Conservation (phyloP, 768 basidiomycete genomes). For the Crassisporium funariophilum region DNA sequence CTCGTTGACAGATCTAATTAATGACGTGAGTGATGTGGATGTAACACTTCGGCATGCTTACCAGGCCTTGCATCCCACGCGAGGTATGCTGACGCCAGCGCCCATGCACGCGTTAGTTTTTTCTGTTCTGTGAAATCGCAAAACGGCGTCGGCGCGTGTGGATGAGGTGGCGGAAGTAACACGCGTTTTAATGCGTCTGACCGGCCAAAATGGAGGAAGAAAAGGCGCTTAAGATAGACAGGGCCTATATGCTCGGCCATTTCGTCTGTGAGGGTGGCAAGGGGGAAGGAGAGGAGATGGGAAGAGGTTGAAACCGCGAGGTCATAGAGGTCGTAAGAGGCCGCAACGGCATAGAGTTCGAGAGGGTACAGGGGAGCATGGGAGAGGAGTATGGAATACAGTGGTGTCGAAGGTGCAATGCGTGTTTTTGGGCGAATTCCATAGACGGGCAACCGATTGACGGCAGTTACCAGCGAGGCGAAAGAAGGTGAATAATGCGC, state of each 20-base stretch:
- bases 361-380: constrained; percentile 70
- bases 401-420: constrained; percentile 53
- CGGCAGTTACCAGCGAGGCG: constrained; percentile 55
- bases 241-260: constrained; percentile 71
- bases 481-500: constrained; percentile 74
- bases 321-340: constrained; percentile 64
- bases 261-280: constrained; percentile 70
- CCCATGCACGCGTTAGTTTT: constrained; percentile 79
- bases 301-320: constrained; percentile 77
- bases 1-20: constrained; percentile 68
- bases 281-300: constrained; percentile 71
- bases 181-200: constrained; percentile 81
- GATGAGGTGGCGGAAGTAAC: constrained; percentile 71
- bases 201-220: constrained; percentile 84
- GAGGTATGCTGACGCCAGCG: constrained; percentile 78
- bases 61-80: constrained; percentile 85
- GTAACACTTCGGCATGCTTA: constrained; percentile 30
- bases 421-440: constrained; percentile 55
- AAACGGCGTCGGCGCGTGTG: constrained; percentile 66
- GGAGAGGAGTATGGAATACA: constrained; percentile 63
- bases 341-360: constrained; percentile 73
- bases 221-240: constrained; percentile 76
- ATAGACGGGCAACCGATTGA: constrained; percentile 58
- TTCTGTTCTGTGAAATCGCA: constrained; percentile 82
- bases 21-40: constrained; percentile 14